Conservation (phyloP, 2,329 filamentous ascomycete genomes). For the Neofusicoccum umdonicola region DNA sequence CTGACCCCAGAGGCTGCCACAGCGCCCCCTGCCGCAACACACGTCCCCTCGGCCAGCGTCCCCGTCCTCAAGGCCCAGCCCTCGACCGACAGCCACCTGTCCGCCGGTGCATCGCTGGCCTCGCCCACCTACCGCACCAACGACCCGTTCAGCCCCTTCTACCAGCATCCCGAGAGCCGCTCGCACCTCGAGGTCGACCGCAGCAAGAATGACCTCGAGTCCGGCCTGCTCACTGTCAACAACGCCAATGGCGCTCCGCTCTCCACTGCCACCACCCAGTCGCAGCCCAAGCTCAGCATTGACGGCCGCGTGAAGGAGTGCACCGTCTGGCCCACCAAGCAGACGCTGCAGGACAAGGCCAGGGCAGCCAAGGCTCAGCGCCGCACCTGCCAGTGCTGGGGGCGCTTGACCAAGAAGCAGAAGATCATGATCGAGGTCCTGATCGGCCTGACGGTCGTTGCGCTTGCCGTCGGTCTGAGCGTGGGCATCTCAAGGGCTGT, state of each 20-base stretch:
- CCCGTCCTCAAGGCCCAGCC: conserved; percentile 8
- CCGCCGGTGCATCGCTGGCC: background rate
- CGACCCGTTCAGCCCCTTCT: conserved; percentile 48
- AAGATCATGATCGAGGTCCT: conserved; percentile 45
- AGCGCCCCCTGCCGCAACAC: background rate
- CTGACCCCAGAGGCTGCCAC: conserved; percentile 5
- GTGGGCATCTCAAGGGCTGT: conserved; percentile 51
- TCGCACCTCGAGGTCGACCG: conserved; percentile 17
- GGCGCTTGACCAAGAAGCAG: conserved; percentile 42
- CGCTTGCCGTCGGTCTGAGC: conserved; percentile 47
- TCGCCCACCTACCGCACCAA: conserved; percentile 28
- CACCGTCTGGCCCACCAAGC: conserved; percentile 52
- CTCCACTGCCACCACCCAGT: conserved; percentile 37
- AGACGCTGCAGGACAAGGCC: conserved; percentile 46
- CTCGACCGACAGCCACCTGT: conserved; percentile 9
- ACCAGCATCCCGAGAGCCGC: conserved; percentile 42
- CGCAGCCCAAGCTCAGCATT: conserved; percentile 39
- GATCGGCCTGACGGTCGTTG: conserved; percentile 46
- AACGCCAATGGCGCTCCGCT: conserved; percentile 36
- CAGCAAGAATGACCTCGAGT: conserved; percentile 23
- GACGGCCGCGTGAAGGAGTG: conserved; percentile 48
- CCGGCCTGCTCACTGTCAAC: conserved; percentile 39
- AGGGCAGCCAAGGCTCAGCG: conserved; percentile 37
- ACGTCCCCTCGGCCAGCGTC: background rate
- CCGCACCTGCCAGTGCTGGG: conserved; percentile 40